Conservation (phyloP, 495 filamentous ascomycete species). For the Thermothielavioides terrestris region DNA sequence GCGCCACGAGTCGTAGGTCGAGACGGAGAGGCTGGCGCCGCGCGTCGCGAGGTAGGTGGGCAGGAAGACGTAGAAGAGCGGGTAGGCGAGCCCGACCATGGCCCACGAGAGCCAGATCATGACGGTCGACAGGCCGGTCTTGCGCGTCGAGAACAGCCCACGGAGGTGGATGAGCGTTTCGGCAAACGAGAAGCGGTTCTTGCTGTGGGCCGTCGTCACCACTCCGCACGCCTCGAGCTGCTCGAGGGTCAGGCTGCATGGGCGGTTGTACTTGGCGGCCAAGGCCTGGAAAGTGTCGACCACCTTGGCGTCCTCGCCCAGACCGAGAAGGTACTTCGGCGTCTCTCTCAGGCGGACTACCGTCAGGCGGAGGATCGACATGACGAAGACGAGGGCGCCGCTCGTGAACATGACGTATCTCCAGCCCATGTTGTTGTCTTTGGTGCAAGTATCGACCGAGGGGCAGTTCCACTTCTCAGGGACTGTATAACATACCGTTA, state of each 20-base stretch:
- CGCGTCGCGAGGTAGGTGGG: constrained; percentile 37
- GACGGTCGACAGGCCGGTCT: constrained; percentile 50
- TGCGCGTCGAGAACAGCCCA: constrained; percentile 54
- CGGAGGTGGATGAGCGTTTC: constrained; percentile 50
- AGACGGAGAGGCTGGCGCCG: constrained; percentile 30
- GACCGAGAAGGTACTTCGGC: constrained; percentile 60
- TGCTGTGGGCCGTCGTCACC: constrained; percentile 32
- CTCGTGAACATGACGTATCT: constrained; percentile 62
- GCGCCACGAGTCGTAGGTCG: constrained; percentile 52
- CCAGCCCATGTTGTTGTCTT: constrained; percentile 70
- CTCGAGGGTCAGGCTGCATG: constrained; percentile 55
- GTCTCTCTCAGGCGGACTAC: constrained; percentile 61
- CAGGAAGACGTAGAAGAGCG: constrained; percentile 62
- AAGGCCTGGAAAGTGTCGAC: constrained; percentile 53
- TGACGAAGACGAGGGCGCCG: constrained; percentile 57
- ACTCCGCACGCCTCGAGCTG: constrained; percentile 46
- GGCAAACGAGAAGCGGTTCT: constrained; percentile 36
- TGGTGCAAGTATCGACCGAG: constrained; percentile 47
- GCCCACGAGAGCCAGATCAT: constrained; percentile 64
- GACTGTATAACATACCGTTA: no score
- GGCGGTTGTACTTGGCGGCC: constrained; percentile 53
- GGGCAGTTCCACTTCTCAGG: constrained; percentile 48
- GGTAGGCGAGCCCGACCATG: constrained; percentile 61
- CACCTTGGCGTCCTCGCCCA: constrained; percentile 54
- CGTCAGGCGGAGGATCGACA: constrained; percentile 58